phyloP scores from a whole-genome alignment of 169 alveolate genomes.

The Sarcocystis neurona region DNA sequence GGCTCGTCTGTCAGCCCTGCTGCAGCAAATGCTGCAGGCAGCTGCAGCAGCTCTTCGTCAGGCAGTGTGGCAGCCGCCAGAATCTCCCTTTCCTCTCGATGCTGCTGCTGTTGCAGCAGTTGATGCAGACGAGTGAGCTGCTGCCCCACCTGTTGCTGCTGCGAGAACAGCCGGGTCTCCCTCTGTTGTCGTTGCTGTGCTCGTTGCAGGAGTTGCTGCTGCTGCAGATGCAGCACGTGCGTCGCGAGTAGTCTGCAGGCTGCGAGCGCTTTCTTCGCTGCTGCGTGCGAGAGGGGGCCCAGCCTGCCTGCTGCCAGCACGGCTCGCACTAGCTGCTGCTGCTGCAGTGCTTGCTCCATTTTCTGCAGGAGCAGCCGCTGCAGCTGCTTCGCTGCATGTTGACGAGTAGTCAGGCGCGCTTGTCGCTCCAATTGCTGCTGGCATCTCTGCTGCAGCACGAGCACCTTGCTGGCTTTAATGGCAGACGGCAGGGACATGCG shows the following conservation, averaged over 20 bases:
- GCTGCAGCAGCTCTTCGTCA: slow-evolving; percentile 24
- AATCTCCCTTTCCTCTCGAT: not conserved
- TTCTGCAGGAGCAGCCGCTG: not conserved
- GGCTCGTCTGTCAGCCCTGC: not conserved
- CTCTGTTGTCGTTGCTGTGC: no score
- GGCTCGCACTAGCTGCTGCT: not conserved
- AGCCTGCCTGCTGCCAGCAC: not conserved
- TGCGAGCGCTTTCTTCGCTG: no score
- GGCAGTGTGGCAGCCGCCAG: not conserved
- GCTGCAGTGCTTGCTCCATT: not conserved
- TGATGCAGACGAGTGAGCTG: not conserved
- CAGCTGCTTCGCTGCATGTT: not conserved
- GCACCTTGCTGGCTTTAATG: not conserved
- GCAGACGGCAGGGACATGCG: not conserved
- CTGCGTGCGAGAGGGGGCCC: not conserved
- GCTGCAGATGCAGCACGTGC: no score
- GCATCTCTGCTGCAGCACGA: not conserved
- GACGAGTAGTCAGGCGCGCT: not conserved
- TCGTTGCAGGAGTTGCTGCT: no score
- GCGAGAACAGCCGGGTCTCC: no score
- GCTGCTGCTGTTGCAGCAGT: not conserved
- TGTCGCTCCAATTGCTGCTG: not conserved
- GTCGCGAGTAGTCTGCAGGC: no score
- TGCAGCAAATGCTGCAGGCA: not conserved
- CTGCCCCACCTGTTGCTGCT: not conserved